These are phyloP conservation scores for Fragosphaeria purpurea DNA, from an alignment of 2,329 filamentous ascomycete genomes.

Conservation along the genomic window DNA sequence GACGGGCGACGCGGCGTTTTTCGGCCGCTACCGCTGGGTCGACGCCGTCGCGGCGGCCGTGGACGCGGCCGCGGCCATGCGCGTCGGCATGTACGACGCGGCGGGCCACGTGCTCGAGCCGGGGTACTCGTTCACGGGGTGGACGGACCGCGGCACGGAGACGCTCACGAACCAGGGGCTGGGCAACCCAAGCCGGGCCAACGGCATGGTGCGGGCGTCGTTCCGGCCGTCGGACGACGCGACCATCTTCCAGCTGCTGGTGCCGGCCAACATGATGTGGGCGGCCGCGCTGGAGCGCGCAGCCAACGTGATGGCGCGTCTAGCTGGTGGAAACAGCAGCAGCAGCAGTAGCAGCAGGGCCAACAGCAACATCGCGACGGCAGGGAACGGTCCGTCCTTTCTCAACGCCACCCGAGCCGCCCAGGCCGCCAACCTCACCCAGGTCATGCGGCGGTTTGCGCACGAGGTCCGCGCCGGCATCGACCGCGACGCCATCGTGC, in stretches of 20 bases:
- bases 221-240: slow-evolving; percentile 74
- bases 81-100: slow-evolving; percentile 56
- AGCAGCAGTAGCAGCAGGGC: slow-evolving; percentile 4
- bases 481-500: slow-evolving; percentile 59
- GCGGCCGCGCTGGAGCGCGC: slow-evolving; percentile 55
- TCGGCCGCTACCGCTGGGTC: slow-evolving; percentile 53
- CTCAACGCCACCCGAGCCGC: slow-evolving; percentile 7
- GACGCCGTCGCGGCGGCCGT: slow-evolving; percentile 58
- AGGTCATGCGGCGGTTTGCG: slow-evolving; percentile 46
- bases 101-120: slow-evolving; percentile 39
- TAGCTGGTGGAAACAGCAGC: slow-evolving; percentile 15
- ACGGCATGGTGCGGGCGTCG: slow-evolving; percentile 64
- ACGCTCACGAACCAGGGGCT: slow-evolving; percentile 63
- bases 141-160: slow-evolving; percentile 61
- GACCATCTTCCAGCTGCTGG: slow-evolving; percentile 65
- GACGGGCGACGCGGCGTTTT: slow-evolving; percentile 48
- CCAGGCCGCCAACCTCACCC: slow-evolving; percentile 32
- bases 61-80: slow-evolving; percentile 53
- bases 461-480: slow-evolving; percentile 57
- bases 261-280: slow-evolving; percentile 69
- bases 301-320: slow-evolving; percentile 36
- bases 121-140: slow-evolving; percentile 65
- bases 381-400: too few relatives aligned
- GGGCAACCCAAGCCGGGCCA: slow-evolving; percentile 68
- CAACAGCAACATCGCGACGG: too few relatives aligned